A percentile compares a stretch with the other conserved stretches of the same genome.
Conservation (phyloP, 208 protist species). For the Naegleria fowleri region DNA sequence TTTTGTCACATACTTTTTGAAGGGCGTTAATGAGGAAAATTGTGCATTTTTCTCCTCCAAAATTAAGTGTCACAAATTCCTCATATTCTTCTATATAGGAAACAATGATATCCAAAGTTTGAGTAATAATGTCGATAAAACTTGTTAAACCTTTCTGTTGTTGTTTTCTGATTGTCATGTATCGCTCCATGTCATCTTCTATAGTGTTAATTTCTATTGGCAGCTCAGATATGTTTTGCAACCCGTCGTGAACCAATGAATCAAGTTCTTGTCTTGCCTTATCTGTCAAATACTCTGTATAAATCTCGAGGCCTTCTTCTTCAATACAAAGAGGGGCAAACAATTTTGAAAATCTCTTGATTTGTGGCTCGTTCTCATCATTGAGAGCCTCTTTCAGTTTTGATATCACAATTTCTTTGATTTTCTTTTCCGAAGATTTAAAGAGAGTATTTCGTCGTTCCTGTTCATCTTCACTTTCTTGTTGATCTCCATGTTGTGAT, state of each 20-base stretch:
- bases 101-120: background rate
- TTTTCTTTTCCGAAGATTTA: background rate
- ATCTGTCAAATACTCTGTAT: background rate
- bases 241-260: background rate
- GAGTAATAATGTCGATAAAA: background rate
- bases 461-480: background rate
- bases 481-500: background rate
- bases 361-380: background rate
- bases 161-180: background rate
- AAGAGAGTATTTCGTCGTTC: background rate
- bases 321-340: background rate
- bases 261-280: background rate
- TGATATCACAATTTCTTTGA: background rate
- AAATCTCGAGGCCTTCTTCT: background rate
- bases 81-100: background rate
- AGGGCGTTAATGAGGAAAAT: background rate
- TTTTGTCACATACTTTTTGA: background rate
- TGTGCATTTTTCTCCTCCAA: background rate
- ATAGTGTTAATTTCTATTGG: background rate
- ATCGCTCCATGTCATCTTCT: background rate
- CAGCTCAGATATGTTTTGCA: background rate
- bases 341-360: slow-evolving; percentile 18
- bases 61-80: background rate
- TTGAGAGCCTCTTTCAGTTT: background rate
- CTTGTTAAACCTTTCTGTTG: background rate